These are phyloP conservation scores for Lagenidium sp. DNA, from an alignment of 352 stramenopile species.

Conservation along the genomic window DNA sequence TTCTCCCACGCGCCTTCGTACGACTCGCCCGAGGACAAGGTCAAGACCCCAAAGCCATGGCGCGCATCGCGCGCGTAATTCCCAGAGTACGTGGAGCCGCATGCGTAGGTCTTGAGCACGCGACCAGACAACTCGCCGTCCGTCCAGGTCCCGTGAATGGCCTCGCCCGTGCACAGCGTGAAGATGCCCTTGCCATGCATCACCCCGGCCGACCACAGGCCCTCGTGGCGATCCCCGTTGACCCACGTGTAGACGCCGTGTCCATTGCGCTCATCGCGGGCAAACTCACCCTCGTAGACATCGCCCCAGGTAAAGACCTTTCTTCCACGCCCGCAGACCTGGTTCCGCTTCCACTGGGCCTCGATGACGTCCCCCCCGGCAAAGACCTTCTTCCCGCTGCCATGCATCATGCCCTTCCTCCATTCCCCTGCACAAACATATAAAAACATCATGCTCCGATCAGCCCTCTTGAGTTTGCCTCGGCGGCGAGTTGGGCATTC, in stretches of 20 bases:
- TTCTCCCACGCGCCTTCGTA: slow-evolving; percentile 62
- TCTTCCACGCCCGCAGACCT: slow-evolving; percentile 43
- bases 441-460: too few relatives aligned
- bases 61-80: slow-evolving; percentile 32
- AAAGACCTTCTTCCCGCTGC: slow-evolving; percentile 61
- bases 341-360: slow-evolving; percentile 49
- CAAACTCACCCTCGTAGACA: slow-evolving; percentile 61
- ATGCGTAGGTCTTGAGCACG: slow-evolving; percentile 41
- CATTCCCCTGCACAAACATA: slow-evolving; percentile 47
- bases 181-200: slow-evolving; percentile 70
- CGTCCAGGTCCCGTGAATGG: slow-evolving; percentile 37
- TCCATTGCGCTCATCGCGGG: slow-evolving; percentile 42
- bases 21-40: slow-evolving; percentile 40
- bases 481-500: too few relatives aligned
- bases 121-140: slow-evolving; percentile 30
- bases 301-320: slow-evolving; percentile 64
- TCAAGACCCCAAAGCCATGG: slow-evolving; percentile 46
- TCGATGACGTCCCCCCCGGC: slow-evolving; percentile 50
- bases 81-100: slow-evolving; percentile 48
- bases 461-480: too few relatives aligned
- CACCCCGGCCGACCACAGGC: slow-evolving; percentile 32
- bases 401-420: slow-evolving; percentile 74
- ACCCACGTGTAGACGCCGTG: slow-evolving; percentile 65
- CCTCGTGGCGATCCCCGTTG: slow-evolving; percentile 60
- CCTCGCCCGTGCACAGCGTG: slow-evolving; percentile 17